Evolutionary conservation across 106 monocot species (phyloP), one percentile per base, ranked within the genome.

Genomic region (Acorus calamus): DNA sequence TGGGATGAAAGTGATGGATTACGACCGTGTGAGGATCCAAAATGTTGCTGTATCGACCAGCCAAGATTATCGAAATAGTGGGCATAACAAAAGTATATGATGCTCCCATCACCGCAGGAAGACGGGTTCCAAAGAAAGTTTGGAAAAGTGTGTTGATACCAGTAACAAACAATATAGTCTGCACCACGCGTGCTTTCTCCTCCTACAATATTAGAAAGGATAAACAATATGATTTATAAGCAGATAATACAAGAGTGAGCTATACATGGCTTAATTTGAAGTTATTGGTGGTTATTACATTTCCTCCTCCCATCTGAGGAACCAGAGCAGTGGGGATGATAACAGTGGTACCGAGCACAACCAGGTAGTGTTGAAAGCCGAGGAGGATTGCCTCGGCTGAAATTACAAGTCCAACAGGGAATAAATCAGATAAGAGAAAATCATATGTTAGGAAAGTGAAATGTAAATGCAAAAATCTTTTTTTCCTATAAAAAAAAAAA

Each of bases 301-400:
- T 85, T 72, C 85, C 91, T 67, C 96, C 96, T 11, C 96, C 96
- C 91, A 98, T 98, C 70, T 98, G 96, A 63, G 96, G 96, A 72
- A 98, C 91, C 71, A 98, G 91, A 54, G 96, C 96, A 55, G 85
- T 85, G 52, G 96, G 96, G 43, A 98, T 98, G 71, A 98, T 91
- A 42, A 98, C 96, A 69, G 96, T 88, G 12, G 96, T 98, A 54
- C 96, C 96, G 3, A 98, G 79, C 96, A 98, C 92, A 53, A 98
- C 91, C 48, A 98, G 70, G 61, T 74, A 98, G 69, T 98, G 96
- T 72, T 98, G 91, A 73, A 98, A 98, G 50, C 94, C 94, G 14
- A 94, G 79, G 53, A 94, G 84, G 66, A 94, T 82, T 65, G 94
- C 94, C 71, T 94, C 94, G 11, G 89, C 93, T 93, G 83, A 49